Evolutionary conservation across 371 early-diverging fungal species (phyloP).

Genomic region (Coemansia sp.): DNA sequence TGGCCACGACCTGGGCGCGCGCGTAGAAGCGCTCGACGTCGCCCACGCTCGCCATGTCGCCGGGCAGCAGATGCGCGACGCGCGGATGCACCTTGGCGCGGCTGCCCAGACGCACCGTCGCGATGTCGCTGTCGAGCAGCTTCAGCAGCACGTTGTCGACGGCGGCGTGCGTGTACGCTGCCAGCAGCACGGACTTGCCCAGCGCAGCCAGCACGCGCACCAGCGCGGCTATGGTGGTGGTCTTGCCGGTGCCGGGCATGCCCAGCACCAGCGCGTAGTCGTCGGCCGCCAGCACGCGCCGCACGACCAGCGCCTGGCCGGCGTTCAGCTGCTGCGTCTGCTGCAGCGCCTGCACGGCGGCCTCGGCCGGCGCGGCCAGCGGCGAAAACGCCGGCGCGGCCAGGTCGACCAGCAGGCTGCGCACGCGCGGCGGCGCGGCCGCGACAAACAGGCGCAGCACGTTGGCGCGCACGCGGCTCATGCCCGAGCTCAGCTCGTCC

Average conservation of each 20-base stretch:
- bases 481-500: conserved; percentile 72
- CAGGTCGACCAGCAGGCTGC: conserved; percentile 81
- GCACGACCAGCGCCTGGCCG: conserved; percentile 35
- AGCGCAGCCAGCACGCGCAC: conserved; percentile 68
- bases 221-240: conserved; percentile 85
- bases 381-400: conserved; percentile 58
- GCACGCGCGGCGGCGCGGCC: conserved; percentile 55
- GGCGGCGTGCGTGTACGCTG: conserved; percentile 96
- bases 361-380: conserved; percentile 15
- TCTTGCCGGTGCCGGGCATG: conserved; percentile 99
- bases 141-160: conserved; percentile 93
- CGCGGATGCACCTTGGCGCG: conserved; percentile 66
- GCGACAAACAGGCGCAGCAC: conserved; percentile 67
- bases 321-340: conserved; percentile 29
- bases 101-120: conserved; percentile 76
- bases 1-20: conserved; percentile 72
- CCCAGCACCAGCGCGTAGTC: conserved; percentile 96
- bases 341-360: conserved; percentile 5
- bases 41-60: conserved; percentile 54
- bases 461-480: conserved; percentile 70
- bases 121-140: conserved; percentile 61
- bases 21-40: conserved; percentile 62
- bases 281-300: conserved; percentile 58
- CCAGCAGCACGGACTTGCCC: conserved; percentile 82
- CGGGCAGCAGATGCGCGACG: conserved; percentile 59